These are phyloP conservation scores for Salvia splendens DNA, from an alignment of 257 asterid genomes.

Conservation along the genomic window DNA sequence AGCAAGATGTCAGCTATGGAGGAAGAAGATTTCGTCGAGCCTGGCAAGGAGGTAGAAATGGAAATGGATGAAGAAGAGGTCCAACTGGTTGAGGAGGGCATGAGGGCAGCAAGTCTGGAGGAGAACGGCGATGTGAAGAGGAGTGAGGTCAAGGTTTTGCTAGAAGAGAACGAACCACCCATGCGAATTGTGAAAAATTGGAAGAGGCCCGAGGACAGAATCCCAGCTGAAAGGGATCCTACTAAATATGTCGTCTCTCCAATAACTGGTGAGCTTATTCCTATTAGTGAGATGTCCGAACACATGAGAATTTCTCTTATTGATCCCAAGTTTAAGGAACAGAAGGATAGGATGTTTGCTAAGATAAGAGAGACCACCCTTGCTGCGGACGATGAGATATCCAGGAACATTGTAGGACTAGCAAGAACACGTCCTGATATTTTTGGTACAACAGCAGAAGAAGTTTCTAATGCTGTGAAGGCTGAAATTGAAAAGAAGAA, in stretches of 20 bases:
- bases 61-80: constrained; percentile 99
- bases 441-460: constrained; percentile 97
- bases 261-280: constrained; percentile 85
- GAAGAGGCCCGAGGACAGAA: constrained; percentile 94
- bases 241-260: constrained; percentile 81
- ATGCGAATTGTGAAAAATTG: constrained; percentile 93
- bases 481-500: constrained; percentile 94
- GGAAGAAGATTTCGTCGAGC: constrained; percentile 76
- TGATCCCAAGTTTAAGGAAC: constrained; percentile 94
- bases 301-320: constrained; percentile 95
- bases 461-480: constrained; percentile 93
- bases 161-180: constrained; percentile 77
- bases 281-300: constrained; percentile 87
- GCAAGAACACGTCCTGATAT: constrained; percentile 94
- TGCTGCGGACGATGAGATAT: constrained; percentile 92
- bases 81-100: constrained; percentile 90
- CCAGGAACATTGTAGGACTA: constrained; percentile 89
- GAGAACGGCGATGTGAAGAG: constrained; percentile 56
- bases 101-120: constrained; percentile 81
- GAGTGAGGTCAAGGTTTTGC: constrained; percentile 45
- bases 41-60: constrained; percentile 94
- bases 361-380: constrained; percentile 91
- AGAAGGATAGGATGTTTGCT: constrained; percentile 97
- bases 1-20: constrained; percentile 76
- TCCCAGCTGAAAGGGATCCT: constrained; percentile 81